Evolutionary conservation across 2,329 filamentous ascomycete species (phyloP), one percentile per base, ranked within the genome.

Genomic region (Neofusicoccum sp.): DNA sequence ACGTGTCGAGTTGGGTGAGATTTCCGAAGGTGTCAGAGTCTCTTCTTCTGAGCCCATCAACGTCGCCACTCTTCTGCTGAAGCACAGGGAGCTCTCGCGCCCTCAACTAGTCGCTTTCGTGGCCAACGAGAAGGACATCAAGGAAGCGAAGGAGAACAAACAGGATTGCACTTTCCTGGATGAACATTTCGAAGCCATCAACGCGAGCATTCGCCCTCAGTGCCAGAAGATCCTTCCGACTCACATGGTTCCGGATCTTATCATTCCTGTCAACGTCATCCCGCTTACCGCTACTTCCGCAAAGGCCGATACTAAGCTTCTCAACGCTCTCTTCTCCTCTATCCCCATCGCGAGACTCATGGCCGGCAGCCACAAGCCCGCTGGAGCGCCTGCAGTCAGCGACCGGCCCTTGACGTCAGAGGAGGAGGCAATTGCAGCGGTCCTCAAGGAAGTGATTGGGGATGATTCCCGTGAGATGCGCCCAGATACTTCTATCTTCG

Each of bases 221-320:
- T 61, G 65, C 20, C 58, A 62, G 30, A 63, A 66, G 36, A 57
- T 62, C n/a, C 56, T 77, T 8, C 74, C 75, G 0, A 64, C 68
- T 28, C 72, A 73, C 61, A 76, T 78, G 75, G 71, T 77, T 49
- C 76, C 76, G 7, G 71, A 71, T n/a, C 64, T 74, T 1, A 75
- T 75, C 51, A 71, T 78, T 44, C 74, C 73, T 1, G 59, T 78
- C 6, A 65, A 65, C 34, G 68, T 68, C 40, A 67, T 78, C n/a
- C 76, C 74, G 0, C 65, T 71, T 34, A 70, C 71, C 7, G 67
- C 68, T 6, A 69, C 70, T 61, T 73, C 71, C 3, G 68, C 70
- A 6, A 75, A 75, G 56, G 70, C 68, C 1, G 70, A 74, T 49
- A 60, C 68, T 9, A 75, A 75, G 58, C 62, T 67, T 14, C 65